Base-by-base conservation (phyloP, 805 yeast genomes). In the Saccharomycopsis sp. region DNA sequence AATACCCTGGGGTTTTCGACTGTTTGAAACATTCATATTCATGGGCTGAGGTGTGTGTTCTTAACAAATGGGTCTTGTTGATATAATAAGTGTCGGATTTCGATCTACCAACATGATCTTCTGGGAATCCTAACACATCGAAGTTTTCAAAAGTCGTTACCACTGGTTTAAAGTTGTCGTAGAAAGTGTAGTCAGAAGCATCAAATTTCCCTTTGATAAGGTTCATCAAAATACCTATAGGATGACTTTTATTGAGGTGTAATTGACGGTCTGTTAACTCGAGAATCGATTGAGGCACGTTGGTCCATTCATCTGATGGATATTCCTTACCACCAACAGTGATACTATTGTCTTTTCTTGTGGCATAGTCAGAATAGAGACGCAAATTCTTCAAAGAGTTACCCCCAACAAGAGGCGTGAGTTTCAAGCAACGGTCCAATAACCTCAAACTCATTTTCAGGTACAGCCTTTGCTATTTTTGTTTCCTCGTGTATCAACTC, bases 41-140 rank as follows among this genome's bases (percentile, higher is more conserved):
- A 71, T 94, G 99, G 0, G 99, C 99, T 1, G 97, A 91, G 0
- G 99, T 93, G 69, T 94, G 99, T 0, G 99, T 94, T 67, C 99
- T 77, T 60, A 94, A 73, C 29, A 94, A 75, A 35, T 85, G 75
- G 20, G 80, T 79, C 56, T 83, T 78, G 72, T 94, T 92, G 56
- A 94, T 69, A 67, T 94, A 94, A 71, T 94, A 94, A 0, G 99
- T 93, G 69, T 94, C 99, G 2, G 96, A 87, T 66, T 82, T 87
- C 19, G 94, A 83, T 67, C 99, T 78, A 2, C 99, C 97, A 0
- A 96, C 97, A 69, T 94, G 99, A 67, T 92, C 96, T 41, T 70
- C 66, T 1, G 97, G 96, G 70, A 94, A 93, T 0, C 96, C 97
- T 42, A 94, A 77, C 1, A 87, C 88, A 69, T 94, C 99, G 68